phyloP scores from a whole-genome alignment of 768 basidiomycete genomes.

The Hemileccinum rubropunctum region DNA sequence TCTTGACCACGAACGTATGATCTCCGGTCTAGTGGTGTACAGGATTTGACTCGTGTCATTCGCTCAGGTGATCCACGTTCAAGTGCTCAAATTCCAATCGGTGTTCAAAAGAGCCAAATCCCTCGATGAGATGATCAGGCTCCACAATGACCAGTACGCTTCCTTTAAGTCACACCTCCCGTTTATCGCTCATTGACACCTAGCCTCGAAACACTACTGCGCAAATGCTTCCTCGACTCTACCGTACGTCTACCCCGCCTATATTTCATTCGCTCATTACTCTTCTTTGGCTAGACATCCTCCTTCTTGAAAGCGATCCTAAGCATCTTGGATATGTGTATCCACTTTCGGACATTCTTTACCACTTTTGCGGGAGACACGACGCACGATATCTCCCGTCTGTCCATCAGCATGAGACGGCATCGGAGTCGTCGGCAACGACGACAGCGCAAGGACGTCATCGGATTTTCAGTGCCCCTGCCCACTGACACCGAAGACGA shows the following conservation, averaged over 20 bases:
- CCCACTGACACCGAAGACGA: slow-evolving; percentile 34
- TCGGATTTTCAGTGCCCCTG: slow-evolving; percentile 53
- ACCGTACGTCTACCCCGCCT: slow-evolving; percentile 41
- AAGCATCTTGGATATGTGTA: slow-evolving; percentile 69
- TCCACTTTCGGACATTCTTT: slow-evolving; percentile 68
- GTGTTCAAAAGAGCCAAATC: slow-evolving; percentile 53
- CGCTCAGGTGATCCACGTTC: slow-evolving; percentile 63
- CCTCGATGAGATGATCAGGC: slow-evolving; percentile 70
- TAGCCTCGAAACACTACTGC: slow-evolving; percentile 60
- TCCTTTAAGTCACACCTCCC: neutral
- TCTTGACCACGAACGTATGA: slow-evolving; percentile 69
- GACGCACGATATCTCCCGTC: slow-evolving; percentile 53
- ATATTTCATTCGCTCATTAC: neutral
- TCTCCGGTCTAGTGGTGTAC: neutral
- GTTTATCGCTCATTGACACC: neutral
- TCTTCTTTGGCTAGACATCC: slow-evolving; percentile 46
- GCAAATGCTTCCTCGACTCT: slow-evolving; percentile 59
- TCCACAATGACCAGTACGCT: slow-evolving; percentile 70
- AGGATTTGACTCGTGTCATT: neutral
- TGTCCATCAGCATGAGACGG: slow-evolving; percentile 49
- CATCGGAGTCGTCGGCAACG: slow-evolving; percentile 64
- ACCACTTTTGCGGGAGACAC: slow-evolving; percentile 57
- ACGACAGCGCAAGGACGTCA: slow-evolving; percentile 52
- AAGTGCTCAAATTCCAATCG: slow-evolving; percentile 58
- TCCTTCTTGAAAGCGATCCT: slow-evolving; percentile 64